These are phyloP conservation scores for Globisporangium yorkense DNA, from an alignment of 352 stramenopile genomes.

Conservation along the genomic window DNA sequence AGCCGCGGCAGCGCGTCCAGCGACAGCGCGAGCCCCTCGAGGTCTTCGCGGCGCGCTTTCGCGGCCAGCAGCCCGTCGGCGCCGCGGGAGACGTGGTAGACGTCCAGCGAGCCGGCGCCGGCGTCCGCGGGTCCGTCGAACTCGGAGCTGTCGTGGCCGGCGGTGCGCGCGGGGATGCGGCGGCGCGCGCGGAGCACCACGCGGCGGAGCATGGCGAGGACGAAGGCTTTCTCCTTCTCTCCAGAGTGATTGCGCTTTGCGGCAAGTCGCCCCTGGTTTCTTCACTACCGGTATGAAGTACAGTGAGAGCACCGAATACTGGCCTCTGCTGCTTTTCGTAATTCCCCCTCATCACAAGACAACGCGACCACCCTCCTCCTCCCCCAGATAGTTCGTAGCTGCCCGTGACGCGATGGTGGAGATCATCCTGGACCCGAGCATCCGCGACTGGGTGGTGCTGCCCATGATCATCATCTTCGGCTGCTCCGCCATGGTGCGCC, in stretches of 20 bases:
- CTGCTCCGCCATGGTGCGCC: conserved; percentile 77
- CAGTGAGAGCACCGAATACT: too few relatives aligned
- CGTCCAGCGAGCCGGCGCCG: conserved; percentile 22
- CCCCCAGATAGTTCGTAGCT: too few relatives aligned
- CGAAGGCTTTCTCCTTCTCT: background rate
- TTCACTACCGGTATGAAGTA: too few relatives aligned
- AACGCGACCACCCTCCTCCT: too few relatives aligned
- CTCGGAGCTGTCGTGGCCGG: conserved; percentile 42
- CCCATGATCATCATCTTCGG: conserved; percentile 96
- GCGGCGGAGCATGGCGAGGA: conserved; percentile 45
- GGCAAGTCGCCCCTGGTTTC: too few relatives aligned
- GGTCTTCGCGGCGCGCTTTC: conserved; percentile 10
- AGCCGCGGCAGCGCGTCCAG: conserved; percentile 8
- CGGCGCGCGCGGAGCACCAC: conserved; percentile 46
- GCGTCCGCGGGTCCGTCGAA: conserved; percentile 21
- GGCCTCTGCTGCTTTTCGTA: too few relatives aligned
- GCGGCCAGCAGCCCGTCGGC: conserved; percentile 22
- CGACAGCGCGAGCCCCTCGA: conserved; percentile 11
- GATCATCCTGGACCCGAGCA: conserved; percentile 91
- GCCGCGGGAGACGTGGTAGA: conserved; percentile 33
- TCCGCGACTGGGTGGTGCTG: conserved; percentile 96
- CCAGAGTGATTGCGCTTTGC: background rate
- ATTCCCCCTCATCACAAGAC: too few relatives aligned
- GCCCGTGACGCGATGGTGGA: conserved; percentile 47
- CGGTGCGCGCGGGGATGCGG: conserved; percentile 51